Percentiles rank a stretch among this genome's conserved stretches.
phyloP scores from a whole-genome alignment of 2,329 filamentous ascomycete species.

The Phyllosticta ampelicida region DNA sequence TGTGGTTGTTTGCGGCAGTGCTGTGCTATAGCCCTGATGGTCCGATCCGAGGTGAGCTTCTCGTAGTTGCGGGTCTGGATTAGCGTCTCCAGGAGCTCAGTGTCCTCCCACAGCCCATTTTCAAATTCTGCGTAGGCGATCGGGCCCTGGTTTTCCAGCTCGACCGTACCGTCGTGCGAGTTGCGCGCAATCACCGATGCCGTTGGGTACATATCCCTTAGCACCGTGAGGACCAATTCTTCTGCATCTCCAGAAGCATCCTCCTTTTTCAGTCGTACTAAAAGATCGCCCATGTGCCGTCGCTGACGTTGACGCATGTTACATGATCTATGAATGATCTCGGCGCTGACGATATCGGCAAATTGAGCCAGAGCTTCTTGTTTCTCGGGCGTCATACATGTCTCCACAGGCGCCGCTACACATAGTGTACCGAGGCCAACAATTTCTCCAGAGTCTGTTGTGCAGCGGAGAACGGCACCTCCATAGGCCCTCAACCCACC shows the following conservation, averaged over 20 bases:
- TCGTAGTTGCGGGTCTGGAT: slow-evolving; percentile 28
- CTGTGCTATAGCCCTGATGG: slow-evolving; percentile 29
- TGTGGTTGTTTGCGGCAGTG: slow-evolving; percentile 25
- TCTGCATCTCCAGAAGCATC: slow-evolving; percentile 17
- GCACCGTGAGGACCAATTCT: slow-evolving; percentile 19
- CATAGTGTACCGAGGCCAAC: slow-evolving; percentile 35
- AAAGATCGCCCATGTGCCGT: slow-evolving; percentile 27
- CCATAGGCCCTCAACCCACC: slow-evolving; percentile 34
- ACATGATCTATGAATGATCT: slow-evolving; percentile 31
- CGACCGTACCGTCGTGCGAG: slow-evolving; percentile 16
- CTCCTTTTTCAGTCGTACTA: slow-evolving; percentile 12
- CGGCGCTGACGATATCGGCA: slow-evolving; percentile 31
- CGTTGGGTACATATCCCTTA: slow-evolving; percentile 26
- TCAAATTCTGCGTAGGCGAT: slow-evolving; percentile 23
- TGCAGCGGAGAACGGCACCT: slow-evolving; percentile 30
- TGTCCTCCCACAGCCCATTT: slow-evolving; percentile 37
- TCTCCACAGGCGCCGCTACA: slow-evolving; percentile 29
- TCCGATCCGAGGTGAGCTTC: slow-evolving; percentile 17
- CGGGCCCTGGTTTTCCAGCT: slow-evolving; percentile 18
- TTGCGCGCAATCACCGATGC: slow-evolving; percentile 21
- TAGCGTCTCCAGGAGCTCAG: slow-evolving; percentile 28
- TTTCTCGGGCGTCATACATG: slow-evolving; percentile 22
- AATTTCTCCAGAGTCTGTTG: slow-evolving; percentile 30
- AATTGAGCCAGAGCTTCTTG: slow-evolving; percentile 27
- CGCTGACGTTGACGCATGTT: slow-evolving; percentile 31